Conservation (phyloP, 164 flowering plant species). For the Santalum album region DNA sequence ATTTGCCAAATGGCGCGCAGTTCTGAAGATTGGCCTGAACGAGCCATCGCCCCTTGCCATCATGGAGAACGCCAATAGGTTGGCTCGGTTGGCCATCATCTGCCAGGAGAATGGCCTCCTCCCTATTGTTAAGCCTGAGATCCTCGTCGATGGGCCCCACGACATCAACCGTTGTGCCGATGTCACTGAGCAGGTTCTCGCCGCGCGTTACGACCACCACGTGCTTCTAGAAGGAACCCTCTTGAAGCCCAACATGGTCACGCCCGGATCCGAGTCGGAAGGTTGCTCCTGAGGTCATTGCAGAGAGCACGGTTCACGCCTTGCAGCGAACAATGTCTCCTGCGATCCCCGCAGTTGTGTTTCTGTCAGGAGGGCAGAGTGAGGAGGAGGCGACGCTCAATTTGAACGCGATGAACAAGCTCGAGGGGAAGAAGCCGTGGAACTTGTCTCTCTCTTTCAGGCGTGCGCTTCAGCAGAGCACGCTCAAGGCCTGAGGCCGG, state of each 20-base stretch:
- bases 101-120: constrained; percentile 75
- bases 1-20: constrained; percentile 78
- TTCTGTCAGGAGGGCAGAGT: constrained; percentile 75
- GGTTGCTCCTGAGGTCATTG: constrained; percentile 56
- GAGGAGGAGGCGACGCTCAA: constrained; percentile 72
- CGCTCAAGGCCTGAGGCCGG: constrained; percentile 71
- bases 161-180: constrained; percentile 59
- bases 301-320: constrained; percentile 62
- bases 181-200: constrained; percentile 65
- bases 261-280: constrained; percentile 70
- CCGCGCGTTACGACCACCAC: constrained; percentile 71
- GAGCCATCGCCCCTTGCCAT: constrained; percentile 68
- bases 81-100: constrained; percentile 69
- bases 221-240: constrained; percentile 74
- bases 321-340: constrained; percentile 60
- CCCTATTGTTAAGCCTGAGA: constrained; percentile 84
- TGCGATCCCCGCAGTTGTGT: constrained; percentile 76
- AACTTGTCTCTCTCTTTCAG: constrained; percentile 65
- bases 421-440: constrained; percentile 75
- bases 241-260: constrained; percentile 81
- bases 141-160: constrained; percentile 72
- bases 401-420: constrained; percentile 71
- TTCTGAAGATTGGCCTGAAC: constrained; percentile 58
- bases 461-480: constrained; percentile 77
- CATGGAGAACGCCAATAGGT: constrained; percentile 61